These are phyloP conservation scores for Obelidium mucronatum DNA, from an alignment of 192 early-diverging fungal genomes.

Conservation along the genomic window DNA sequence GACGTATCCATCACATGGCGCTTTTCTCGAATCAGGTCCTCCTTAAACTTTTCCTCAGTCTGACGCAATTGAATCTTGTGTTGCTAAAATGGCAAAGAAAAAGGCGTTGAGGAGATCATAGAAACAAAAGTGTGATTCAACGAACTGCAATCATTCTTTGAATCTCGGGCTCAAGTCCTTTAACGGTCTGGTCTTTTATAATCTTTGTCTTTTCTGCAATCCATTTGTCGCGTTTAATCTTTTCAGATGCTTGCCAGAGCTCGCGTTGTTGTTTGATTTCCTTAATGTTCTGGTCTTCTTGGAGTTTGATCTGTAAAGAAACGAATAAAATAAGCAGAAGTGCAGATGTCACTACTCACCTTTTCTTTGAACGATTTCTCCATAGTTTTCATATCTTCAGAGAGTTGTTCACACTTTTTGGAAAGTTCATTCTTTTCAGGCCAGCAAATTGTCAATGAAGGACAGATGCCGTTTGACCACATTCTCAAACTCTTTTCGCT, in stretches of 20 bases:
- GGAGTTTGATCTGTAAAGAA: constrained; percentile 38
- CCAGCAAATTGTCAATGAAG: constrained; percentile 65
- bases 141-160: constrained; percentile 62
- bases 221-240: constrained; percentile 69
- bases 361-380: constrained; percentile 59
- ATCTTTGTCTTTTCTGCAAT: constrained; percentile 66
- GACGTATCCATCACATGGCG: constrained; percentile 49
- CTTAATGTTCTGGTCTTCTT: constrained; percentile 56
- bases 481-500: constrained; percentile 68
- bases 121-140: not conserved
- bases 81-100: constrained; percentile 47
- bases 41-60: constrained; percentile 60
- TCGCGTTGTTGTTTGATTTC: constrained; percentile 63
- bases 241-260: constrained; percentile 63
- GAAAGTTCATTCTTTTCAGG: constrained; percentile 66
- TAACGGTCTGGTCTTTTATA: constrained; percentile 68
- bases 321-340: not conserved
- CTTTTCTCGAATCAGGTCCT: constrained; percentile 57
- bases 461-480: constrained; percentile 63
- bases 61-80: constrained; percentile 63
- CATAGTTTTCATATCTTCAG: constrained; percentile 58
- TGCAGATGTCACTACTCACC: not conserved
- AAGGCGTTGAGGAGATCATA: not conserved
- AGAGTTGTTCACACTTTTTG: constrained; percentile 55
- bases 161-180: constrained; percentile 69